phyloP scores from a whole-genome alignment of 768 basidiomycete genomes.

The Termitomyces sp. region DNA sequence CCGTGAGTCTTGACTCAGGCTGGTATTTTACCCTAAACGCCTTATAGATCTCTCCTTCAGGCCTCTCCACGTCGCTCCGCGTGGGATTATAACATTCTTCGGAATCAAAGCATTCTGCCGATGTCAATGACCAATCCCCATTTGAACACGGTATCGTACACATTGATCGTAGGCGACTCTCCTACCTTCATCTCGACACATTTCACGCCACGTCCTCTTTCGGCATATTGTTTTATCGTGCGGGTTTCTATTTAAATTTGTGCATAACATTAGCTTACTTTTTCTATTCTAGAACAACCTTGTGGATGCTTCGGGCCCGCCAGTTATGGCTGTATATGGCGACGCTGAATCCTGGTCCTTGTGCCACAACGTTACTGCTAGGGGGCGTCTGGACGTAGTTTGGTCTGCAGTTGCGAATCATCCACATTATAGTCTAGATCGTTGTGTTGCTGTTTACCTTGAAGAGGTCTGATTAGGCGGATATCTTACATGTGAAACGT shows the following conservation, averaged over 20 bases:
- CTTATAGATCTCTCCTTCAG: neutral
- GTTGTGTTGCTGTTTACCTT: neutral
- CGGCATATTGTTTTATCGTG: constrained; percentile 12
- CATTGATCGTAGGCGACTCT: constrained; percentile 8
- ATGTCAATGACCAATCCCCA: constrained; percentile 3
- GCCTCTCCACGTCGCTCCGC: neutral
- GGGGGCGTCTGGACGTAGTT: neutral
- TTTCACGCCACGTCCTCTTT: constrained; percentile 1
- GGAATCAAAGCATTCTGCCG: constrained; percentile 4
- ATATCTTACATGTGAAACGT: no score
- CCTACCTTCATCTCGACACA: constrained; percentile 10
- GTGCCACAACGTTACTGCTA: constrained; percentile 2
- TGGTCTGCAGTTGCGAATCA: neutral
- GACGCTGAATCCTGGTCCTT: neutral
- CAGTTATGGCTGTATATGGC: neutral
- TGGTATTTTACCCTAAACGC: neutral
- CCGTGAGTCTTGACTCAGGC: neutral
- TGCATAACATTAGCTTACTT: neutral
- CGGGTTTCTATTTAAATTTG: neutral
- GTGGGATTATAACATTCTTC: constrained; percentile 6
- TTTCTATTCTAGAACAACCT: constrained; percentile 1
- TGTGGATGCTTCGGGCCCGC: constrained; percentile 3
- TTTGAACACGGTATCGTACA: constrained; percentile 7
- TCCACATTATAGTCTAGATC: neutral
- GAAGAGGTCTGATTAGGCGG: neutral